Base-by-base conservation (phyloP, 2,329 filamentous ascomycete genomes). In the Alternaria consortialis region DNA sequence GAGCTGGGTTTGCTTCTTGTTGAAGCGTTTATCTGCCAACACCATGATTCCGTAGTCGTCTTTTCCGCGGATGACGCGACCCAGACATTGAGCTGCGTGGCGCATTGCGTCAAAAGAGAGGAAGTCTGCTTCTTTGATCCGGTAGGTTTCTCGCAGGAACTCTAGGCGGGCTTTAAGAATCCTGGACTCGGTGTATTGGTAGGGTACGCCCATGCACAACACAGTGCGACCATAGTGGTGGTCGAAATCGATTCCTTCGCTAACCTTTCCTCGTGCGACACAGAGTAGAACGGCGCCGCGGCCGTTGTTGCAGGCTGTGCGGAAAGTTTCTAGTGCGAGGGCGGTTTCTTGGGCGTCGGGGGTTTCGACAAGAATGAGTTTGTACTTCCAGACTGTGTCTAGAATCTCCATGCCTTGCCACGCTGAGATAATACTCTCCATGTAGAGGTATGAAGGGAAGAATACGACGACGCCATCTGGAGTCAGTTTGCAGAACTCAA, bases 41-140 rank as follows among this genome's bases (percentile, higher is more conserved):
- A 99, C 94, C 95, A 99, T 99, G 83, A 99, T 92, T n/a, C 95
- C 95, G 79, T 99, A 99, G 79, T 99, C 95, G 75, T 99, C 96
- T 79, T 99, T 99, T 25, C 95, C 95, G 71, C 95, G 87, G 64
- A 99, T 83, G 43, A 99, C 95, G 76, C 95, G 94, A 13, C 95
- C 96, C 2, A 99, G 84, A 74, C 95, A 99, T 77, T 99, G 95
- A 1, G 95, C 94, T 13, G 95, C 95, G 77, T 99, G 95, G n/a
- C 95, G 89, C 94, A 99, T 99, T 23, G 95, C 95, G 76, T 99
- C 95, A 84, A 99, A 99, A 20, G 95, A 98, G 9, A 99, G 82
- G 75, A 99, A 99, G 76, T 99, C 96, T 69, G 97, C 97, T 77
- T 98, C 95, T 60, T 92, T 89, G 77, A 99, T 99, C 56, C 93